These are phyloP conservation scores for Rhizopogon vesiculosus DNA, from an alignment of 768 basidiomycete species.

Conservation along the genomic window DNA sequence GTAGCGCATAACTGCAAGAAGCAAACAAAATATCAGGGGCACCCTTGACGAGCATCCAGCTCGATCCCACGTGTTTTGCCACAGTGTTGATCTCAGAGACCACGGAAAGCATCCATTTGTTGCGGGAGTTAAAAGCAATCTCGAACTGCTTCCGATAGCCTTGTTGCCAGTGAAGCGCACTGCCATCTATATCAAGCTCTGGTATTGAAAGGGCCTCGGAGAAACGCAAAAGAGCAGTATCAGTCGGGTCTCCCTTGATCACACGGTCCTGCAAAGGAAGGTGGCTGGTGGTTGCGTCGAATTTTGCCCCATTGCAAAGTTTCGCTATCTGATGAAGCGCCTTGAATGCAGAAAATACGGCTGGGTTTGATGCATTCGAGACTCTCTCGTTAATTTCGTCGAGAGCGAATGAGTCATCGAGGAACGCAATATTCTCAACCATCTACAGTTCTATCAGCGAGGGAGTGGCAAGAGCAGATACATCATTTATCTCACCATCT, in stretches of 20 bases:
- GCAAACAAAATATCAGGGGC: constrained; percentile 46
- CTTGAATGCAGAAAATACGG: constrained; percentile 12
- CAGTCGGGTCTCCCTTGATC: constrained; percentile 38
- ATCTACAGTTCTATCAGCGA: constrained; percentile 12
- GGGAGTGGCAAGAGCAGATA: background rate
- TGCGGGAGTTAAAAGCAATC: constrained; percentile 36
- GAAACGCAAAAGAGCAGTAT: constrained; percentile 43
- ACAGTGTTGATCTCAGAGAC: constrained; percentile 12
- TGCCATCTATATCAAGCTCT: constrained; percentile 3
- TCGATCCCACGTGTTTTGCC: background rate
- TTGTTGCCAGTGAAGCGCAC: background rate
- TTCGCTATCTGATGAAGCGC: constrained; percentile 31
- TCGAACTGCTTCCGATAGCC: constrained; percentile 9
- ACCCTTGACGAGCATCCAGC: constrained; percentile 41
- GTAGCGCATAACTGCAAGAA: constrained; percentile 22
- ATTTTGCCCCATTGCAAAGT: constrained; percentile 48
- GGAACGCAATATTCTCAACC: constrained; percentile 27
- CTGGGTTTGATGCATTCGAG: constrained; percentile 5
- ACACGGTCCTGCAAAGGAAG: constrained; percentile 12
- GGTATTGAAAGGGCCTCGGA: constrained; percentile 16
- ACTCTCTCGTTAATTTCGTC: constrained; percentile 10
- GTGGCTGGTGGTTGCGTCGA: constrained; percentile 21
- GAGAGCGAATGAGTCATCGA: constrained; percentile 13
- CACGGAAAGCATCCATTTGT: constrained; percentile 48
- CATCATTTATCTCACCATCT: constrained; percentile 25